Evolutionary conservation across 352 stramenopile genomes (phyloP).

Genomic region (Pythium phragmiticola): DNA sequence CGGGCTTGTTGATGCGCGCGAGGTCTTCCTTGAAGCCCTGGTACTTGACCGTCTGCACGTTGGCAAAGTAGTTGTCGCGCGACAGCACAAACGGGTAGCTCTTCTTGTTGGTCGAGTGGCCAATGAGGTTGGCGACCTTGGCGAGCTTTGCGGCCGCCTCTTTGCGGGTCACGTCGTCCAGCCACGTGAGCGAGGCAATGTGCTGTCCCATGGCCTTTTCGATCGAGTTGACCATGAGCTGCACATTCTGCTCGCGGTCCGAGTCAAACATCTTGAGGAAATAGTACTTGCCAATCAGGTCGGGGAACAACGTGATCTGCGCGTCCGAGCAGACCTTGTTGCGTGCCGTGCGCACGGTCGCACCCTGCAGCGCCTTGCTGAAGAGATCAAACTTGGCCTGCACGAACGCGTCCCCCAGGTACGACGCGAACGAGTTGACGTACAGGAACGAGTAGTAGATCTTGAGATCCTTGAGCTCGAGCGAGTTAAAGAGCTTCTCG

Average conservation of each 20-base stretch:
- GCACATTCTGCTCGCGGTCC: conserved; percentile 64
- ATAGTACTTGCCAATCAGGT: conserved; percentile 82
- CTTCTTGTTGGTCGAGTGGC: conserved; percentile 48
- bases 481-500: conserved; percentile 51
- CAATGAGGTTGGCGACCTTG: conserved; percentile 42
- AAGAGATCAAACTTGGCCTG: conserved; percentile 90
- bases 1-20: conserved; percentile 33
- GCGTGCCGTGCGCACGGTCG: conserved; percentile 51
- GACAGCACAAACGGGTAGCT: conserved; percentile 34
- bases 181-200: conserved; percentile 89
- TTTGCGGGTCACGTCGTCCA: conserved; percentile 80
- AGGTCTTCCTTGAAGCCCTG: conserved; percentile 35
- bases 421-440: conserved; percentile 39
- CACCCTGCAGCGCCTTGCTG: conserved; percentile 62
- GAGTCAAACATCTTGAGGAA: conserved; percentile 83
- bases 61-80: conserved; percentile 50
- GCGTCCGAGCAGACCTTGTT: conserved; percentile 37
- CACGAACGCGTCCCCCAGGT: conserved; percentile 64
- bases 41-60: conserved; percentile 41
- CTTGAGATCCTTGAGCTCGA: conserved; percentile 53
- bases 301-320: conserved; percentile 40
- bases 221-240: conserved; percentile 84
- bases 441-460: conserved; percentile 54
- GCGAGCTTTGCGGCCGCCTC: conserved; percentile 86
- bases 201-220: conserved; percentile 78